Conservation (phyloP, 2,329 filamentous ascomycete species). For the Fusarium sp. region DNA sequence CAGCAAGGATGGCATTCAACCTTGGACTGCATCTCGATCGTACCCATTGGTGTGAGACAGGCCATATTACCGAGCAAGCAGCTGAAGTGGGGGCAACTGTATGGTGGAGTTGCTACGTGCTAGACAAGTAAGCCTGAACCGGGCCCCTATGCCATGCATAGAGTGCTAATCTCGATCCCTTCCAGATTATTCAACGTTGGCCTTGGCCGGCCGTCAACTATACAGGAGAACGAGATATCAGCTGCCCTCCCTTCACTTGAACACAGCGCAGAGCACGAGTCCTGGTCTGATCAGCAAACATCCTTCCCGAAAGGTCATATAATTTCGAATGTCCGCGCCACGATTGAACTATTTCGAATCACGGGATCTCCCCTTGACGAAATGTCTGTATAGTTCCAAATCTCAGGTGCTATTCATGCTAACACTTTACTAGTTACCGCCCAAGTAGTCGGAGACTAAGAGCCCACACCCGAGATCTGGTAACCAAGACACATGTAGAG, state of each 20-base stretch:
- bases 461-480: background rate
- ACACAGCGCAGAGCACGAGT: background rate
- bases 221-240: background rate
- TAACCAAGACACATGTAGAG: background rate
- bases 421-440: background rate
- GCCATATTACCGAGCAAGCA: background rate
- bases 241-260: background rate
- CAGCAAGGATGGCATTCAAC: background rate
- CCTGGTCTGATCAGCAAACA: background rate
- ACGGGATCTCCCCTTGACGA: background rate
- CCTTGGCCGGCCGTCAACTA: background rate
- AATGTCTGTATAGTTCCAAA: background rate
- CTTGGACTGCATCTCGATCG: background rate
- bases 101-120: slow-evolving; percentile 1
- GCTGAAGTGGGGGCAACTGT: background rate
- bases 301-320: background rate
- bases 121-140: background rate
- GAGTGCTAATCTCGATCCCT: background rate
- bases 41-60: background rate
- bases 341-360: background rate
- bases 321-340: background rate
- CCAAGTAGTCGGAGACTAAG: background rate
- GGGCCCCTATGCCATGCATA: too few relatives aligned
- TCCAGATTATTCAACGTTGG: background rate
- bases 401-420: background rate